Percentiles rank a stretch among this genome's conserved stretches.
phyloP scores from a whole-genome alignment of 2,329 filamentous ascomycete species.

The Claviceps fusiformis region DNA sequence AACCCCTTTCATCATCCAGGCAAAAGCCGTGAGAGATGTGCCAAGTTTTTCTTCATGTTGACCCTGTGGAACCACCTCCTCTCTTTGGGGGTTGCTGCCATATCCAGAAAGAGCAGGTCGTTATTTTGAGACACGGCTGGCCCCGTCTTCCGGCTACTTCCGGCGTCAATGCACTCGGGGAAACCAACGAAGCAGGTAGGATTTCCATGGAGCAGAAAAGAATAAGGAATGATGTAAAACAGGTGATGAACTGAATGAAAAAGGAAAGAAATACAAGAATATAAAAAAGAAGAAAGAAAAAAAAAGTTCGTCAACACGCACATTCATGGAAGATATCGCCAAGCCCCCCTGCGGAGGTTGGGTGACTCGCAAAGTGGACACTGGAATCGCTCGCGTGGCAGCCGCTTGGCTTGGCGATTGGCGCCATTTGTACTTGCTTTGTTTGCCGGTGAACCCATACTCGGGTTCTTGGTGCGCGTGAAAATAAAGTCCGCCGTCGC shows the following conservation, averaged over 20 bases:
- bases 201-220: not conserved
- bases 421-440: too few species aligned
- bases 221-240: too few species aligned
- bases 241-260: too few species aligned
- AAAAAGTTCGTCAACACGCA: too few species aligned
- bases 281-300: not conserved
- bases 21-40: not conserved
- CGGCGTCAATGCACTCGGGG: conserved; percentile 1
- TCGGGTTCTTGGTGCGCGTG: not conserved
- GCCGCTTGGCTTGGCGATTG: too few species aligned
- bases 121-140: conserved; percentile 6
- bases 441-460: too few species aligned
- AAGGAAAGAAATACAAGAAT: too few species aligned
- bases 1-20: not conserved
- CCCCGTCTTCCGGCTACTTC: conserved; percentile 7
- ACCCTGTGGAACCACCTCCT: not conserved
- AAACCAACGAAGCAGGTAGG: not conserved
- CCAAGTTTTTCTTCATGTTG: not conserved
- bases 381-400: too few species aligned
- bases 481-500: not conserved
- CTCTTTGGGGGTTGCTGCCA: not conserved
- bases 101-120: conserved; percentile 1
- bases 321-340: too few species aligned
- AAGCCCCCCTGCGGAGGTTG: too few species aligned
- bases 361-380: too few species aligned